Evolutionary conservation across 164 flowering plant species (phyloP), one percentile per base, ranked within the genome.

Genomic region (Akebia trifoliata): DNA sequence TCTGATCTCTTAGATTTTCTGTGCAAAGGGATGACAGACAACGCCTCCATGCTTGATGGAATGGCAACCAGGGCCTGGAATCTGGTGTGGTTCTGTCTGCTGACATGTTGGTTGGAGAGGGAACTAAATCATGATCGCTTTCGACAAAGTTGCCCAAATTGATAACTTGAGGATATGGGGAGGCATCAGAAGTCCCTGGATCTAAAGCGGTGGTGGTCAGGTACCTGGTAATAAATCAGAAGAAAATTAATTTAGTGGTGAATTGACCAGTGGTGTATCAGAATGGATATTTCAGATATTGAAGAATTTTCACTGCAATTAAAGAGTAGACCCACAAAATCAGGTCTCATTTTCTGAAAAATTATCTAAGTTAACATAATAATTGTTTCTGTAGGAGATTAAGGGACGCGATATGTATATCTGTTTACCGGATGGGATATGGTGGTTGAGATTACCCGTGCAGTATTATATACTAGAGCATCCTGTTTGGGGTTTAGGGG

Each of bases 121-220:
- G 78, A 50, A 83, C 82, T 11, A 83, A 78, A 67, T 82, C 91
- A 61, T 72, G 85, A 63, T 82, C 86, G 59, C 85, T 90, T 64
- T 87, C 95, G 24, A 73, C 52, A 29, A 53, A 67, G 67, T 72
- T 78, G 46, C 69, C 67, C 29, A 70, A 32, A 59, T 69, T 78
- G 48, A 63, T 52, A 53, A 49, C 42, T 14, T 69, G 74, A 52
- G 59, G 68, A 60, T 80, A 80, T 15, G 69, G 64, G 25, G 71
- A 58, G 24, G 58, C 57, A 65, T 62, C 69, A 63, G 72, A 57
- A 63, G 50, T 34, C 46, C 72, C 81, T 44, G 66, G 73, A 68
- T 30, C 61, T 9, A 53, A 32, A 25, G 54, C 24, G 1, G 73
- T 51, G 36, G 65, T 37, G 8, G 74, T 51, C 3, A 78, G 68